Evolutionary conservation across 192 early-diverging fungal genomes (phyloP).

Genomic region (Radiomyces spectabilis): DNA sequence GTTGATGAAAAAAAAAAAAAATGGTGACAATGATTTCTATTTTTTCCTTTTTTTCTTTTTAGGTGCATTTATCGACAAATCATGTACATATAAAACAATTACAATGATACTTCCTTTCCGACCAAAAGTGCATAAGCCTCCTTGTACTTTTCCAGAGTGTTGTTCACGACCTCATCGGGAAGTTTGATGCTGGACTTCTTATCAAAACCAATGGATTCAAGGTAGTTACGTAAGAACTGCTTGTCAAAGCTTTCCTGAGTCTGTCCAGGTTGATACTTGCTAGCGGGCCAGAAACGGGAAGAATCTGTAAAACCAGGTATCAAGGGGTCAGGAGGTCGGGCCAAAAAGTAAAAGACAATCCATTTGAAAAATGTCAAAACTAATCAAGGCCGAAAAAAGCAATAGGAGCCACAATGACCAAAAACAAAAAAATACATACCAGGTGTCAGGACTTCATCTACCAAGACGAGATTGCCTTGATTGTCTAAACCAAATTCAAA

Average conservation of each 20-base stretch:
- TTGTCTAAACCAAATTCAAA: slow-evolving; percentile 97
- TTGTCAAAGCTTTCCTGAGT: slow-evolving; percentile 92
- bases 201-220: slow-evolving; percentile 83
- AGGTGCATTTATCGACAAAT: no score
- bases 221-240: slow-evolving; percentile 95
- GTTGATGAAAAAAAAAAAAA: no score
- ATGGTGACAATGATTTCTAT: no score
- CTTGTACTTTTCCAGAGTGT: slow-evolving; percentile 88
- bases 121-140: slow-evolving; percentile 85
- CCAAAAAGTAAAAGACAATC: neutral
- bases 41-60: no score
- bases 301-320: slow-evolving; percentile 56
- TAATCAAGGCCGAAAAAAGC: neutral
- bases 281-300: slow-evolving; percentile 93
- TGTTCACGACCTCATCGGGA: slow-evolving; percentile 72
- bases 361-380: neutral
- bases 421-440: slow-evolving; percentile 36
- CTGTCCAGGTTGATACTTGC: slow-evolving; percentile 69
- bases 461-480: slow-evolving; percentile 71
- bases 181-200: slow-evolving; percentile 76
- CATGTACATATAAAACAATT: no score
- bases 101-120: slow-evolving; percentile 54
- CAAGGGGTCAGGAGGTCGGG: neutral
- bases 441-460: slow-evolving; percentile 97
- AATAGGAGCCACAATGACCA: neutral